Evolutionary conservation across 176 grass and related monocot species (phyloP), one percentile per base, ranked within the genome.

Genomic region (Elaeis guineensis): DNA sequence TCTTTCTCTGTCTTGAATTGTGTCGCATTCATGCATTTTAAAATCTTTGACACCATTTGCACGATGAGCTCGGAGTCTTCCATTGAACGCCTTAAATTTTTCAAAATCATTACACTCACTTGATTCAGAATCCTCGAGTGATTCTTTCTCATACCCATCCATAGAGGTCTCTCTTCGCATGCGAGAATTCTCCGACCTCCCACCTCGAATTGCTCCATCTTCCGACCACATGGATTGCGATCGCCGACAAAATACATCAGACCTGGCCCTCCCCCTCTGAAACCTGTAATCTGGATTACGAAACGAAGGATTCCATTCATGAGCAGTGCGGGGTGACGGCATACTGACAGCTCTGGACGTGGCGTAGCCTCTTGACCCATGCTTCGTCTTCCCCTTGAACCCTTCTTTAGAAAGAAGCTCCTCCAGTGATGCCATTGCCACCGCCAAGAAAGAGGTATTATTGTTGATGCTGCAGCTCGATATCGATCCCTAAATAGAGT

Each of bases 371-470:
- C 50, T 49, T 28, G 62, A 20, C 17, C 29, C 19, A 23, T 48
- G 49, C 57, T 61, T 19, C 29, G 5, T 19, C 14, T 16, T 32
- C 16, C 60, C 25, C 50, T 39, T 55, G 50, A 73, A 63, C 12
- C 70, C 51, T 16, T 63, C 70, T 18, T 73, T 16, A 0, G 25
- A 50, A 7, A 73, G 58, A 15, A 63, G 51, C 50, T 63, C 59
- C 26, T 39, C 29, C 25, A 73, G 58, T 22, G 64, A 54, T 3
- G 51, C 64, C 64, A 67, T 67, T 3, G 5, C 56, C 3, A 30
- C 28, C 5, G 5, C 28, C 5, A 30, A 12, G 11, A 12, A 44
- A 44, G 35, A 44, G 9, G 2, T 14, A 44, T 2, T 2, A 12
- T 44, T 12, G 35, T 3, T 14, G 35, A 30, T 30, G 28, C 28